Evolutionary conservation across 2,329 filamentous ascomycete genomes (phyloP), one percentile per base, ranked within the genome.

Genomic region (Penicillium sumatraense): DNA sequence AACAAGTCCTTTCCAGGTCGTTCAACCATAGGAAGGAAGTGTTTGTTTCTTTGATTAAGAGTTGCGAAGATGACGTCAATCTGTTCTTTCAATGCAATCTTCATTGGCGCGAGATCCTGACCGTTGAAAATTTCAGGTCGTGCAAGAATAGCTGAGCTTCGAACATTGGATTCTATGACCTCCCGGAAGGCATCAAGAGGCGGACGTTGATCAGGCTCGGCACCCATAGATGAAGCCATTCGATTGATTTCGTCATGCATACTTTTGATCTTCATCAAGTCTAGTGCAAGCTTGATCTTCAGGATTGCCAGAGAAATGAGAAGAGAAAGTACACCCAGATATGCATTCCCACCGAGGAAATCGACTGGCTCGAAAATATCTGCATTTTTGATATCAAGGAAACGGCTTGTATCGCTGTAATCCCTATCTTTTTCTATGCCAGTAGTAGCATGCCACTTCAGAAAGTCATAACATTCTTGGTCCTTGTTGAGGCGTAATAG

Each of bases 401-500:
- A 51, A 14, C 27, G n/a, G 11, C n/a, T 27, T 21, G 8, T 40
- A 18, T 2, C 5, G 36, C 16, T 10, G 33, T 50, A 33, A 9
- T 40, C 23, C 13, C 21, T 4, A 5, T 50, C 36, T 3, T 27
- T n/a, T 21, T 14, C 31, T n/a, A 10, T n/a, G n/a, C n/a, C n/a
- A n/a, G n/a, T 20, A 11, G 31, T 49, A n/a, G 18, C n/a, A 14
- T 18, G 45, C 47, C 52, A 54, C 29, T 50, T 54, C n/a, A 50
- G 7, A 13, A 54, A 54, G 16, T 54, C 52, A 21, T 54, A 54
- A 26, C 52, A 50, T 26, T 50, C 46, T 29, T 50, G 47, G 10
- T 54, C 52, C 20, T 31, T 46, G 29, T 46, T 40, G 13, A 54
- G 23, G 7, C 52, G 52, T 8, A 54, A 10, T 24, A 54, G 14